A percentile compares a stretch with the other conserved stretches of the same genome.
Conservation (phyloP, 108 stramenopile genomes). For the Stephanodiscus minutulus region DNA sequence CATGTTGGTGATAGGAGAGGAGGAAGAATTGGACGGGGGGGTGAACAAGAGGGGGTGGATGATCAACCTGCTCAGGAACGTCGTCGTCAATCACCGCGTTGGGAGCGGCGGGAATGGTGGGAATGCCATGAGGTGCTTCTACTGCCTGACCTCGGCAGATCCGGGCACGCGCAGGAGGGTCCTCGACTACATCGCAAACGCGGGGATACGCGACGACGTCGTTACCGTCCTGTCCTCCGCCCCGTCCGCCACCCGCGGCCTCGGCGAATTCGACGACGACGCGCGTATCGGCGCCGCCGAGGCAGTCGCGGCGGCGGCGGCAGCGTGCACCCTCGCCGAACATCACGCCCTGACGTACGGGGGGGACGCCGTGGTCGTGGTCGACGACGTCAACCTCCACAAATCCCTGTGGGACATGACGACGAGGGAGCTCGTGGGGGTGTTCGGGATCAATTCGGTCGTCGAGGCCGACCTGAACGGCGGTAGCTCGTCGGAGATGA, state of each 20-base stretch:
- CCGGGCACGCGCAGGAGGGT: slow-evolving; percentile 34
- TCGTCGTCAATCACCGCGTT: slow-evolving; percentile 19
- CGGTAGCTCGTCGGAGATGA: slow-evolving; percentile 85
- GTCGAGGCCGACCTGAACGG: slow-evolving; percentile 80
- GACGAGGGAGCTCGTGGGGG: slow-evolving; percentile 71
- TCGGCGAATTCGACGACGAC: not conserved
- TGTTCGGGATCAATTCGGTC: slow-evolving; percentile 84
- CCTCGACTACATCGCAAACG: slow-evolving; percentile 42
- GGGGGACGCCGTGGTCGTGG: slow-evolving; percentile 70
- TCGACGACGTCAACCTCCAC: slow-evolving; percentile 84
- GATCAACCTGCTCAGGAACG: slow-evolving; percentile 48
- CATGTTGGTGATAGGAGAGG: slow-evolving; percentile 81
- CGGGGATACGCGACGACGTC: slow-evolving; percentile 61
- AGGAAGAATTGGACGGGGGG: slow-evolving; percentile 39
- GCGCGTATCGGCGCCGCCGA: slow-evolving; percentile 35
- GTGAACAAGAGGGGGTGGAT: slow-evolving; percentile 49
- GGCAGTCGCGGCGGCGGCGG: slow-evolving; percentile 67
- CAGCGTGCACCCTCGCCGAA: slow-evolving; percentile 83
- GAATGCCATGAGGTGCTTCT: slow-evolving; percentile 58
- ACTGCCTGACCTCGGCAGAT: slow-evolving; percentile 59
- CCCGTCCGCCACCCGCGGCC: not conserved
- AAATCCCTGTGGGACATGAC: slow-evolving; percentile 86
- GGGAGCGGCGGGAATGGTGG: not conserved
- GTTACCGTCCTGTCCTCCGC: slow-evolving; percentile 46
- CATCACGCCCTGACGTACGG: slow-evolving; percentile 68